Base-by-base conservation (phyloP, 192 early-diverging fungal genomes). In the Coemansia sp. region DNA sequence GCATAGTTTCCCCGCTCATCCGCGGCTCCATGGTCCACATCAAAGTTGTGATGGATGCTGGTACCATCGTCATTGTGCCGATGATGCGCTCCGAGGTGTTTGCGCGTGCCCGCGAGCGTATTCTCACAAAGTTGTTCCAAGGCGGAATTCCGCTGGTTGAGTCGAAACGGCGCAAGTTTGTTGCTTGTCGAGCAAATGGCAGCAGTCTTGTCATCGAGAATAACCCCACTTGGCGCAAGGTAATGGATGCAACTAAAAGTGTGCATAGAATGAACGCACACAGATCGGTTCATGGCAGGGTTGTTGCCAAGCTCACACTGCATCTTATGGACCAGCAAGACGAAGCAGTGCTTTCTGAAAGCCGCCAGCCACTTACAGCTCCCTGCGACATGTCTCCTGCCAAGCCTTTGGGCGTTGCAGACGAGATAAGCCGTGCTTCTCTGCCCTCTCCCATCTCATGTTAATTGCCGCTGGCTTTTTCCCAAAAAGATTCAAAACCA, bases 11-110 rank as follows among this genome's bases (percentile, higher is more conserved):
- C 35, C 61, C 73, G 31, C 73, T 81, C 16, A 61, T 81, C n/a
- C 67, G 79, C 35, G 75, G 75, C 64, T 81, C 79, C 10, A 81
- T 75, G 69, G 58, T 81, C 4, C 79, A 75, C 49, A 58, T 81
- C 53, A 81, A 81, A 53, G 79, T 75, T 4, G 20, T 81, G 29
- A 61, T 81, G 73, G 73, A 75, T 58, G 49, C 43, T 3, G 42
- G 43, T 29, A 72, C 43, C 20, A 49, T 51, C 3, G 62, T 75
- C 3, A 61, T 81, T 10, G 60, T 81, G 55, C 67, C 79, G 10
- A 69, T 81, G 70, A 30, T 68, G 56, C 73, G 67, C 60, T 62
- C 59, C 9, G 56, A 72, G n/a, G 73, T 81, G 66, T 81, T 81
- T 81, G 79, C 74, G 0, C 70, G 60, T 8, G 79, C 73, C 2